phyloP scores from a whole-genome alignment of 345 rosid genomes.

The Microthlaspi erraticum region DNA sequence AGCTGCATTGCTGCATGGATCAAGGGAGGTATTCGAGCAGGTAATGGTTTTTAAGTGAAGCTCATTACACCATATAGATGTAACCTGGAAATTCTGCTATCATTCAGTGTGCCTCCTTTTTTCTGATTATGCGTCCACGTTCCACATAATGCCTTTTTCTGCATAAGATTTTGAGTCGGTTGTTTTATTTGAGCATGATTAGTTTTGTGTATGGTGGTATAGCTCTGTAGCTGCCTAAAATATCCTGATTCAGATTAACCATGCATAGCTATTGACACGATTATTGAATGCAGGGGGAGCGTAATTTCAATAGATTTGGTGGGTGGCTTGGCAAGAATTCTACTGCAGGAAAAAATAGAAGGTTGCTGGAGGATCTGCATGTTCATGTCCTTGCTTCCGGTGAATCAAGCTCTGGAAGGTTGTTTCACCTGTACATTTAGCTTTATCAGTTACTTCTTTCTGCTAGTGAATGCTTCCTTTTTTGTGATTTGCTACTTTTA shows the following conservation, averaged over 20 bases:
- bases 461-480: conserved; percentile 12
- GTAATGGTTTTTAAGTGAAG: conserved; percentile 50
- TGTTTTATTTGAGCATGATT: conserved; percentile 21
- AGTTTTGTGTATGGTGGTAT: conserved; percentile 14
- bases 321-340: conserved; percentile 99
- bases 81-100: conserved; percentile 13
- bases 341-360: conserved; percentile 72
- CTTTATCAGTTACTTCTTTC: conserved; percentile 17
- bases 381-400: conserved; percentile 94
- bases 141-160: background rate
- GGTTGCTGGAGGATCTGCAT: conserved; percentile 94
- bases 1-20: conserved; percentile 87
- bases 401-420: conserved; percentile 86
- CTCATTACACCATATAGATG: conserved; percentile 17
- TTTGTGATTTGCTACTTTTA: background rate
- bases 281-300: conserved; percentile 75
- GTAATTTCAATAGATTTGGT: conserved; percentile 94
- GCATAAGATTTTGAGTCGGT: conserved; percentile 14
- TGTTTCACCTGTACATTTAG: conserved; percentile 25
- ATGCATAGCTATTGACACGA: conserved; percentile 28
- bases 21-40: conserved; percentile 82
- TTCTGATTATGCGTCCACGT: conserved; percentile 23
- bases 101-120: conserved; percentile 19
- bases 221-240: conserved; percentile 19
- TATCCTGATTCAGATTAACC: conserved; percentile 9